Conservation (phyloP, 2,329 filamentous ascomycete species). For the Thielaviopsis punctulata region DNA sequence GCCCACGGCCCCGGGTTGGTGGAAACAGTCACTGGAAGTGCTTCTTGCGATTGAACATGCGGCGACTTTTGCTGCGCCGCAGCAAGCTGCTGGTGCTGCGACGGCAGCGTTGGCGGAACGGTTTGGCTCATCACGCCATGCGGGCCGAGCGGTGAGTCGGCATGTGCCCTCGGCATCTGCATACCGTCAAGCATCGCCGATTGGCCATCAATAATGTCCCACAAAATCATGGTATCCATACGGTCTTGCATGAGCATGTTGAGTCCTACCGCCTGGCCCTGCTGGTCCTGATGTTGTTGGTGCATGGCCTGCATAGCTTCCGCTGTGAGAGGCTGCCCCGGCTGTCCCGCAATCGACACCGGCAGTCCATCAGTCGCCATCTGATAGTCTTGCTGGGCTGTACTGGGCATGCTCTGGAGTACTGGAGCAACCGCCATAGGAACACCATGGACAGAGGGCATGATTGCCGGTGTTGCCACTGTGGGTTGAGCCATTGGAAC, state of each 20-base stretch:
- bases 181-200: neutral
- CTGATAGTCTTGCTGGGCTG: neutral
- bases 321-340: neutral
- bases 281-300: neutral
- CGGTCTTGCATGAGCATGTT: conserved; percentile 11
- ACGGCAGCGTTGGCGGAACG: conserved; percentile 1
- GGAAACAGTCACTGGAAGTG: neutral
- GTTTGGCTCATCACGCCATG: neutral
- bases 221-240: conserved; percentile 6
- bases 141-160: neutral
- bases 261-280: neutral
- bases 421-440: neutral
- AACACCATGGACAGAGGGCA: neutral
- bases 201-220: conserved; percentile 8
- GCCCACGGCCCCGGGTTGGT: neutral
- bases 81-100: conserved; percentile 1
- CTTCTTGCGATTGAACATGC: neutral
- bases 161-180: neutral
- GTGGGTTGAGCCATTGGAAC: neutral
- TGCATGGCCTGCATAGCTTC: neutral
- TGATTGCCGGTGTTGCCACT: neutral
- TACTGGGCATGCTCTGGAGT: neutral
- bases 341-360: neutral
- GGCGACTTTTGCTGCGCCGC: neutral
- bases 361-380: neutral